Evolutionary conservation across 805 yeast genomes (phyloP).

Genomic region (Groenewaldozyma tartarivorans): DNA sequence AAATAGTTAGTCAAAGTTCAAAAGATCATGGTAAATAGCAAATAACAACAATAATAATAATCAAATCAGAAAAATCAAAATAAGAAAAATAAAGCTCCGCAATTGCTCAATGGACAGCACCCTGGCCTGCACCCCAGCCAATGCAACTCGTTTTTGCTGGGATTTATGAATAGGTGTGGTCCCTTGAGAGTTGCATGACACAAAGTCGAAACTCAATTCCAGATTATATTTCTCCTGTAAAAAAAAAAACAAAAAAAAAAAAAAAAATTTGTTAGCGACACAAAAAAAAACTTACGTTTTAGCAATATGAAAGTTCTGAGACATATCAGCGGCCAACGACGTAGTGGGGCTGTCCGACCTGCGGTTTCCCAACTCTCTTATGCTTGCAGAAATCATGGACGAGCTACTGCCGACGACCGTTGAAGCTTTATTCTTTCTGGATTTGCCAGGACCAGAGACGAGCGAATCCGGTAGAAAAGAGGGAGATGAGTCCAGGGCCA

Average conservation of each 20-base stretch:
- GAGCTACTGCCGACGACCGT: background rate
- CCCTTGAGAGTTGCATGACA: background rate
- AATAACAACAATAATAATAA: too few species aligned
- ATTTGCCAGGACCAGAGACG: conserved; percentile 12
- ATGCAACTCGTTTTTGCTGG: too few species aligned
- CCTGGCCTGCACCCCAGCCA: too few species aligned
- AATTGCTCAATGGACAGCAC: too few species aligned
- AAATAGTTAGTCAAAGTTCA: too few species aligned
- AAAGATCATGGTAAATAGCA: too few species aligned
- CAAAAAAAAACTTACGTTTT: conserved; percentile 11
- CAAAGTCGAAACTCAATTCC: background rate
- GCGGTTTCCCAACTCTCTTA: too few species aligned
- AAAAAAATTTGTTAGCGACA: background rate
- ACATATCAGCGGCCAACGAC: conserved; percentile 28
- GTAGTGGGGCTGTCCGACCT: conserved; percentile 20
- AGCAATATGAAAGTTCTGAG: conserved; percentile 29
- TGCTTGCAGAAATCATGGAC: background rate
- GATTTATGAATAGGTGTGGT: background rate
- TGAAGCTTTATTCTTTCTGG: conserved; percentile 6
- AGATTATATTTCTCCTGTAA: too few species aligned
- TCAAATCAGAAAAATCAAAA: too few species aligned
- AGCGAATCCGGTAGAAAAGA: conserved; percentile 13
- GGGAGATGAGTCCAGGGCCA: conserved; percentile 14
- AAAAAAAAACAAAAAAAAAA: background rate
- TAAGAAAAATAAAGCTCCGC: too few species aligned